Evolutionary conservation across 2,329 filamentous ascomycete species (phyloP).

Genomic region (Fusarium succisae): DNA sequence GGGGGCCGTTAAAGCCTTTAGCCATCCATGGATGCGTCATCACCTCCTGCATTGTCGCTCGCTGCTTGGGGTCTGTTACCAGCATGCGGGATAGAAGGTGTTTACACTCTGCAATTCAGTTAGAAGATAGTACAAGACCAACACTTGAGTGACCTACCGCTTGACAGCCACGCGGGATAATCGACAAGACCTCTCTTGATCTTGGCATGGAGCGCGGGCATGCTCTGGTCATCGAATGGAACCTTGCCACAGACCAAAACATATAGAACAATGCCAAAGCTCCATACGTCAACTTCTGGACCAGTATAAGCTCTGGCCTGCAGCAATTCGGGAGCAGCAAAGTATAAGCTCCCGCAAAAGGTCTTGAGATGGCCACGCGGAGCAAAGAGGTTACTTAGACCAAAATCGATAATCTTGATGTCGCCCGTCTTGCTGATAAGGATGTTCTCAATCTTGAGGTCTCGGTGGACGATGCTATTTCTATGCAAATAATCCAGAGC

Average conservation of each 20-base stretch:
- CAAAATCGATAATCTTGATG: slow-evolving; percentile 99
- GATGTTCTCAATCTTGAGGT: slow-evolving; percentile 99
- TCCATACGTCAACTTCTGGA: slow-evolving; percentile 98
- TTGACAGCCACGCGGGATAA: slow-evolving; percentile 92
- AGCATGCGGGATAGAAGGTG: slow-evolving; percentile 94
- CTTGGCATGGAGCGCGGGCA: slow-evolving; percentile 97
- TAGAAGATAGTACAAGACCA: slow-evolving; percentile 42
- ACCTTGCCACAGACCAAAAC: slow-evolving; percentile 98
- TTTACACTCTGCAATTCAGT: slow-evolving; percentile 78
- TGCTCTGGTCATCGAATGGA: slow-evolving; percentile 98
- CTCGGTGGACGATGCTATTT: slow-evolving; percentile 97
- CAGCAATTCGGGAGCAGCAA: slow-evolving; percentile 92
- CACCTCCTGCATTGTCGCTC: slow-evolving; percentile 89
- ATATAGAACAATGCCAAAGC: slow-evolving; percentile 97
- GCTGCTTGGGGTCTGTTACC: slow-evolving; percentile 88
- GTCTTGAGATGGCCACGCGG: slow-evolving; percentile 89
- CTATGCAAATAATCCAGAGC: slow-evolving; percentile 97
- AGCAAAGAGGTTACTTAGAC: slow-evolving; percentile 93
- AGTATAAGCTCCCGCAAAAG: slow-evolving; percentile 97
- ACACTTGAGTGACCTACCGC: slow-evolving; percentile 67
- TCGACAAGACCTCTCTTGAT: slow-evolving; percentile 98
- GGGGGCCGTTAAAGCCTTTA: slow-evolving; percentile 86
- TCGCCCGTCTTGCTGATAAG: slow-evolving; percentile 98
- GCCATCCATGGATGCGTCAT: slow-evolving; percentile 96
- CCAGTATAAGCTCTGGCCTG: slow-evolving; percentile 95